Evolutionary conservation across 345 rosid species (phyloP).

Genomic region (Eucalyptus pauciflora): DNA sequence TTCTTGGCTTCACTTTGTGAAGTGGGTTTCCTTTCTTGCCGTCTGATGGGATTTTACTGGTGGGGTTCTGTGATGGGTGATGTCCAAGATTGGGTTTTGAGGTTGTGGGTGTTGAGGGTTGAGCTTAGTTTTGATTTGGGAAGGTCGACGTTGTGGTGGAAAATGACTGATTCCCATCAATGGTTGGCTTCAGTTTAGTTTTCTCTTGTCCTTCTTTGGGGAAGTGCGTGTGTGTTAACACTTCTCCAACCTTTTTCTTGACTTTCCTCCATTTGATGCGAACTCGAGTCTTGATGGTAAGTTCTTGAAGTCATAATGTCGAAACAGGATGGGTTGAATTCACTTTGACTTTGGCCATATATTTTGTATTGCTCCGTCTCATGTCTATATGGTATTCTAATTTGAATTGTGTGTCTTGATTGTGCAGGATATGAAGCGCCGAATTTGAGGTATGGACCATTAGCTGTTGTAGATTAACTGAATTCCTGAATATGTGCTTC

Average conservation of each 20-base stretch:
- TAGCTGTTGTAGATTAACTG: neutral
- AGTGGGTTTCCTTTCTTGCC: neutral
- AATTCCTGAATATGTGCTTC: neutral
- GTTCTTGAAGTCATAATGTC: neutral
- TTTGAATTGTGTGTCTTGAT: neutral
- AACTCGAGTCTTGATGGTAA: neutral
- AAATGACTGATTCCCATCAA: neutral
- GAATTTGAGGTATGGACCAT: slow-evolving; percentile 44
- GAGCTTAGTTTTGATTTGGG: neutral
- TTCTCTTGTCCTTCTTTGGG: neutral
- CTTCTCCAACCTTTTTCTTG: neutral
- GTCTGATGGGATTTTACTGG: neutral
- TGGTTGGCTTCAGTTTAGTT: neutral
- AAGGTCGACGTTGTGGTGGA: neutral
- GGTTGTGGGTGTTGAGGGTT: neutral
- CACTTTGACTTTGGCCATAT: neutral
- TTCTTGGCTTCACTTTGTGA: neutral
- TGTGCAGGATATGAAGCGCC: slow-evolving; percentile 78
- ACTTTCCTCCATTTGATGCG: neutral
- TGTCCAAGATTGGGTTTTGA: neutral
- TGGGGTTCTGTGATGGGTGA: neutral
- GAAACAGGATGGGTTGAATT: neutral
- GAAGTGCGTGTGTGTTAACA: neutral
- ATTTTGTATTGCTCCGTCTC: neutral
- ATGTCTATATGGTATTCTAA: neutral